phyloP scores from a whole-genome alignment of 371 early-diverging fungal genomes.

The Choanephora cucurbitarum region DNA sequence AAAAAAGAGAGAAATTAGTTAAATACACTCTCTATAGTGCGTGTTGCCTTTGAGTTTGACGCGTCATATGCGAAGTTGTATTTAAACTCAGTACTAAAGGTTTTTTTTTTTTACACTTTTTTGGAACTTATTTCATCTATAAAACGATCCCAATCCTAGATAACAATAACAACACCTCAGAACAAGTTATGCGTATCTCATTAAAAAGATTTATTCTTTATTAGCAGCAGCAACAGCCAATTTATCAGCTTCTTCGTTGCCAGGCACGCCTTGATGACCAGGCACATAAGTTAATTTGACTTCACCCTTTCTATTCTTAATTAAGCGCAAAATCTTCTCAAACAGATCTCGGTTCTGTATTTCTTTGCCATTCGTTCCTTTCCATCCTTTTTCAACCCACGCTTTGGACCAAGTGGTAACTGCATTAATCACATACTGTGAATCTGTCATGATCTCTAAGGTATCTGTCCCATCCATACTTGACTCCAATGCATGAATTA shows the following conservation, averaged over 20 bases:
- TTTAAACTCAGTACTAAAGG: too few relatives aligned
- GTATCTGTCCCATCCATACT: slow-evolving; percentile 23
- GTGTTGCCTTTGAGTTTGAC: neutral
- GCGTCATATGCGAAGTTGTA: too few relatives aligned
- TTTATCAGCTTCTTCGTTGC: slow-evolving; percentile 76
- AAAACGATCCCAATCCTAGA: too few relatives aligned
- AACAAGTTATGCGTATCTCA: too few relatives aligned
- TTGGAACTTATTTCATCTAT: too few relatives aligned
- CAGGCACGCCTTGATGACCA: slow-evolving; percentile 67
- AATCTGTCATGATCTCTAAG: slow-evolving; percentile 71
- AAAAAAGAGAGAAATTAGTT: slow-evolving; percentile 8
- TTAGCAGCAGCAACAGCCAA: slow-evolving; percentile 67
- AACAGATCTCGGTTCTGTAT: slow-evolving; percentile 82
- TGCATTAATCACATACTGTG: slow-evolving; percentile 68
- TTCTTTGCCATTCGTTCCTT: slow-evolving; percentile 41
- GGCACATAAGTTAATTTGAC: slow-evolving; percentile 59
- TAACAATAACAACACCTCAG: too few relatives aligned
- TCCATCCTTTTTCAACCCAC: slow-evolving; percentile 75
- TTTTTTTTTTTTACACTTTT: too few relatives aligned
- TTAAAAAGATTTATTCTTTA: neutral
- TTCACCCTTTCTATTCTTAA: slow-evolving; percentile 34
- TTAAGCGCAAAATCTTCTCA: slow-evolving; percentile 44
- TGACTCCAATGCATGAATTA: slow-evolving; percentile 67
- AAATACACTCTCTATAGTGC: too few relatives aligned
- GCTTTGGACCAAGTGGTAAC: slow-evolving; percentile 64